Base-by-base conservation (phyloP, 2,329 filamentous ascomycete genomes). In the Aspergillus hortae region DNA sequence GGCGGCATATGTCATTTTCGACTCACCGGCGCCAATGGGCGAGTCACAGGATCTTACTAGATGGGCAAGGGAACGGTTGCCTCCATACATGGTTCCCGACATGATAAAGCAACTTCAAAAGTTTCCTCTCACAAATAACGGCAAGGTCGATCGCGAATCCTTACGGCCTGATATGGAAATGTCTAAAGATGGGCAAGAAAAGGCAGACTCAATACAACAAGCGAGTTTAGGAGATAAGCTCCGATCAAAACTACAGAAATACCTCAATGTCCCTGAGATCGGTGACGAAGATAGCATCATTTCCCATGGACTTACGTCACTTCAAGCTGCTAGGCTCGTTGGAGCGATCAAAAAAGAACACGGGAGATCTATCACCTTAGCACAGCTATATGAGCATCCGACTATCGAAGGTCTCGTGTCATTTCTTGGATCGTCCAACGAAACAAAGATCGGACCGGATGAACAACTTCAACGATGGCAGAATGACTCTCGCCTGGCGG, bases 101-200 rank as follows among this genome's bases (percentile, higher is more conserved):
- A 76, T 86, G 27, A 81, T 87, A 53, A 84, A 90, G 23, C 78
- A 83, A 0, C 79, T 90, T 51, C 74, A 81, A 45, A 81, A 82
- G 54, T 77, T 90, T 40, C 86, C 87, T 1, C 68, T 90, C 9
- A 89, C 87, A 64, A 84, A 85, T 7, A 88, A 88, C 57, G 85
- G 86, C 59, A 90, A 90, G 69, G 80, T 90, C 3, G 54, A 57
- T 17, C 51, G 48, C 10, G 41, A 44, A 27, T 45, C 43, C 3
- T 65, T 72, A 6, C 23, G 23, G 12, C 40, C 33, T 10, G 23
- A 23, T 23, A 23, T 23, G 23, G 23, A 23, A 2, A 23, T 23
- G 5, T 32, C 40, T 7, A 48, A 44, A 11, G 6, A 11, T 6
- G 27, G 15, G 6, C 11, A 48, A 15, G 43, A 17, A 12, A 25